Base-by-base conservation (phyloP, 2,329 filamentous ascomycete species). In the Ascochyta viciae-villosae region DNA sequence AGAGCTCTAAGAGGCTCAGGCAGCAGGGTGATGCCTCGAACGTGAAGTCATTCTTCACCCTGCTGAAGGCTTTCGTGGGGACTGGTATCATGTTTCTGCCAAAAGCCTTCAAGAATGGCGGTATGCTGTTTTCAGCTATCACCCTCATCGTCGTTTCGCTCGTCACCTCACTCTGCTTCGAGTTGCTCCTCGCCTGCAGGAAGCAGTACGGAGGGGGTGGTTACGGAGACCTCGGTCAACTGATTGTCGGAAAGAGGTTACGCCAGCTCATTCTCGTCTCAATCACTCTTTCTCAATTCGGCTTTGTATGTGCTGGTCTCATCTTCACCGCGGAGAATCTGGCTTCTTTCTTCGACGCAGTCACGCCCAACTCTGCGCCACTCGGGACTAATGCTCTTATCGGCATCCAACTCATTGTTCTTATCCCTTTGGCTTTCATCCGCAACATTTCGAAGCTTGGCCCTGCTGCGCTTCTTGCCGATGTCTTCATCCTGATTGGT, bases 11-110 rank as follows among this genome's bases (percentile, higher is more conserved):
- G 58, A 75, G 72, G 58, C 76, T 82, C 22, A 79, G 74, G 57
- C 54, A 66, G 19, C 78, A 83, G 33, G 88, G 87, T 19, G 87
- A 89, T 65, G 88, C 89, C 2, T 83, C 84, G 48, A 88, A 84
- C n/a, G 76, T 83, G 35, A 89, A 90, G 77, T 88, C 89, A 0
- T 92, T 92, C 75, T 91, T 92, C 73, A 92, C 89, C 0, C 79
- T 92, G 9, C 78, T 92, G 47, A 92, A 92, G 73, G 89, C 89
- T 1, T 92, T 92, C 66, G 84, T 92, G 49, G 89, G 89, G 43
- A 92, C 89, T 0, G 89, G 89, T 58, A 92, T 92, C 72, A 91
- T 92, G 86, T 92, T 92, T 68, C 74, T 92, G 40, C 89, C 89
- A 42, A 92, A 91, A 70, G 89, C 89, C 0, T 92, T 92, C 76